phyloP scores from a whole-genome alignment of 2,329 filamentous ascomycete species.

The Cladosporium sp. region DNA sequence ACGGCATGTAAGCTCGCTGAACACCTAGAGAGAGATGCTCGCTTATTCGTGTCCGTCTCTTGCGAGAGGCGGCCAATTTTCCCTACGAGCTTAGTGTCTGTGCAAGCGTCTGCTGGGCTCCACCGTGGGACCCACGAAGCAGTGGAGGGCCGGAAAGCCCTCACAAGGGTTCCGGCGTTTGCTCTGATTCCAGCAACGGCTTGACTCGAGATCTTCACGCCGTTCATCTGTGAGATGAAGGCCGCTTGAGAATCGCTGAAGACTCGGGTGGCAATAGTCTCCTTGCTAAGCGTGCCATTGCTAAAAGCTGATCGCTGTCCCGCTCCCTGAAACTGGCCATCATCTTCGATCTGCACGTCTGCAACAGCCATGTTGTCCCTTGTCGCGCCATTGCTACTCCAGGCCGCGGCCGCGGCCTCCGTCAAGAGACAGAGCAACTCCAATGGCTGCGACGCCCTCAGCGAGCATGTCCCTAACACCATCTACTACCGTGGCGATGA shows the following conservation, averaged over 20 bases:
- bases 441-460: constrained; percentile 5
- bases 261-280: constrained; percentile 4
- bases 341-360: neutral
- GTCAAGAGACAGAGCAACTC: constrained; percentile 2
- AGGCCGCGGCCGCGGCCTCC: neutral
- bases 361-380: constrained; percentile 3
- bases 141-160: neutral
- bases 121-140: constrained; percentile 1
- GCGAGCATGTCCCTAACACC: constrained; percentile 6
- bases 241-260: neutral
- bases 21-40: too few relatives aligned
- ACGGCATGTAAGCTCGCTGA: neutral
- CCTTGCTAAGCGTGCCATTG: neutral
- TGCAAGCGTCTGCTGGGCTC: neutral
- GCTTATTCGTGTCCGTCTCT: too few relatives aligned
- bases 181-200: constrained; percentile 1
- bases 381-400: constrained; percentile 2
- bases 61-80: neutral
- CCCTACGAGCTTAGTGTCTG: constrained; percentile 2
- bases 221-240: neutral
- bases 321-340: constrained; percentile 6
- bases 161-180: neutral
- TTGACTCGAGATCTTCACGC: constrained; percentile 7
- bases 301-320: constrained; percentile 2
- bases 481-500: constrained; percentile 11